Base-by-base conservation (phyloP, 331 rosid species). In the Malus hybrid region DNA sequence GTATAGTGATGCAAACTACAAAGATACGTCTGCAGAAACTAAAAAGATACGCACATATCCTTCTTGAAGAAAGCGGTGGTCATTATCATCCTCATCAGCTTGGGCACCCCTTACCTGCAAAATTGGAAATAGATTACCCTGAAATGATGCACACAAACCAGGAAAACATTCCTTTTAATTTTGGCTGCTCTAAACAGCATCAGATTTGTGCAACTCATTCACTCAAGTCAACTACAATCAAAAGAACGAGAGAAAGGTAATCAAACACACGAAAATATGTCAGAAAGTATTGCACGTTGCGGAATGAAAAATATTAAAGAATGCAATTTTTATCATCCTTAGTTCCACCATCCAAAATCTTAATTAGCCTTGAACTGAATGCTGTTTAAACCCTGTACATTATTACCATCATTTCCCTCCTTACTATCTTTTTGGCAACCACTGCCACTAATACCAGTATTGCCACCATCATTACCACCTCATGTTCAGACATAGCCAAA, bases 11-110 rank as follows among this genome's bases (percentile, higher is more conserved):
- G n/a, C 65, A 50, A 42, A 44, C 46, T 55, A n/a, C 44, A 68
- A 33, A 72, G 57, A 50, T 65, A 61, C 29, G 33, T 32, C 55
- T 34, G 32, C 32, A 61, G 42, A 72, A 29, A 53, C 30, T 46
- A 24, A 42, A 78, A 34, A 39, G 36, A 33, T 74, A 89, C 96
- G 22, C 82, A 92, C 99, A 82, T 90, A 92, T 83, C 99, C 99
- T 82, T 89, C 97, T 78, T 64, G 57, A 78, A 94, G 80, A 83
- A 50, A 82, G 50, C n/a, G 81, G 90, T 56, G 70, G 76, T 92
- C 81, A 66, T 78, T 89, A 55, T 86, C 91, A 32, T 86, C 89
- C 32, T 68, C 74, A 73, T 83, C 97, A 64, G 36, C 56, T 36
- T 16, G 57, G 26, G 58, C 20, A 57, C 85, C 78, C 72, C 29